phyloP scores from a whole-genome alignment of 805 yeast species.

The Saccharomycodes ludwigii region DNA sequence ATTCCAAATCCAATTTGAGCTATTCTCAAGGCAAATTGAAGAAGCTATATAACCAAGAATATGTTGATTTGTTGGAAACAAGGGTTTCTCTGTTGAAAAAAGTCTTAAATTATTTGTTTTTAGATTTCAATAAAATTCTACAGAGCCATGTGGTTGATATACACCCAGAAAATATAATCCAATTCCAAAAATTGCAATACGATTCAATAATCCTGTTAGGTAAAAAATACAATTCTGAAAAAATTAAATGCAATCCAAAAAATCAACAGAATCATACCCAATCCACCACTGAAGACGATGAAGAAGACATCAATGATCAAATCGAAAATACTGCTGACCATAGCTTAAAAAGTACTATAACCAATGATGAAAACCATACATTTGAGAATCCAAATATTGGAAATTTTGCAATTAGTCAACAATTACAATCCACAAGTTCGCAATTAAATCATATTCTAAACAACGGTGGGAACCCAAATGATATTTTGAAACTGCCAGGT shows the following conservation, averaged over 20 bases:
- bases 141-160: conserved; percentile 2
- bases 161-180: conserved; percentile 1
- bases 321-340: background rate
- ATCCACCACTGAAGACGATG: background rate
- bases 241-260: no score
- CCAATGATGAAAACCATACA: conserved; percentile 3
- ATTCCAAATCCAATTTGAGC: conserved; percentile 39
- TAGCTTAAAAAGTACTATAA: conserved; percentile 1
- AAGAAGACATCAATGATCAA: background rate
- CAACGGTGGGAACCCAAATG: no score
- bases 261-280: background rate
- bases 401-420: no score
- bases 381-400: conserved; percentile 1
- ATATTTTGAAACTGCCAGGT: no score
- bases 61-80: conserved; percentile 38
- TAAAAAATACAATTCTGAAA: no score
- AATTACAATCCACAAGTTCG: no score
- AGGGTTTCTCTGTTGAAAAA: conserved; percentile 36
- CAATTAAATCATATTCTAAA: no score
- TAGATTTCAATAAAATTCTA: conserved; percentile 7
- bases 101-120: conserved; percentile 20
- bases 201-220: conserved; percentile 2
- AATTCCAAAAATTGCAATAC: conserved; percentile 1
- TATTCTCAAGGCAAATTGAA: conserved; percentile 21
- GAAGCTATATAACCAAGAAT: conserved; percentile 12